Evolutionary conservation across 2,329 filamentous ascomycete genomes (phyloP).

Genomic region (Cladophialophora psammophila): DNA sequence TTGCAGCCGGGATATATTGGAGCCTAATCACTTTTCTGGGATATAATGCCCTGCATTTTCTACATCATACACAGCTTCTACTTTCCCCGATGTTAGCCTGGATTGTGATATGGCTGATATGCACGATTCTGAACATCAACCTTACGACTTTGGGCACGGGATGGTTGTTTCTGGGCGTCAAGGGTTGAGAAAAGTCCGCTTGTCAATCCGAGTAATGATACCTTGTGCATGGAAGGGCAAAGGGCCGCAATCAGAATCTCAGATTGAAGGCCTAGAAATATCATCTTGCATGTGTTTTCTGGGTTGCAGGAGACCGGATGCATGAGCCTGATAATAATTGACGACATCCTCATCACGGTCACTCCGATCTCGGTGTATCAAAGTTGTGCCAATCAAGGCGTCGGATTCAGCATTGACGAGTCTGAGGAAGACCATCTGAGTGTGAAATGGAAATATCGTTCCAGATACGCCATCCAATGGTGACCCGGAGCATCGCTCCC

Average conservation of each 20-base stretch:
- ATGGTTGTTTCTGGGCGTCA: slow-evolving; percentile 54
- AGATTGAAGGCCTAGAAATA: neutral
- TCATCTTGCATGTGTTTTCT: neutral
- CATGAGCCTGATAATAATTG: neutral
- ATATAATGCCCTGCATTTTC: slow-evolving; percentile 72
- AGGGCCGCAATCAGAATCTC: neutral
- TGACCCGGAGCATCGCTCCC: neutral
- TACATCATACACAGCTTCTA: slow-evolving; percentile 71
- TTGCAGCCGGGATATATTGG: slow-evolving; percentile 71
- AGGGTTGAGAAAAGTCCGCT: slow-evolving; percentile 26
- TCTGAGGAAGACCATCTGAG: neutral
- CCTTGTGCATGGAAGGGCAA: neutral
- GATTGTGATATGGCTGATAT: slow-evolving; percentile 65
- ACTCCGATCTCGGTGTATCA: neutral
- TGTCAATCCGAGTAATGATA: neutral
- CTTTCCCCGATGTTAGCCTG: slow-evolving; percentile 68
- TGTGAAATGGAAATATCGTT: neutral
- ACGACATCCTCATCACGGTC: neutral
- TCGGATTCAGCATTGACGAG: neutral
- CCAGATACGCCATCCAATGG: neutral
- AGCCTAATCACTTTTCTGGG: slow-evolving; percentile 73
- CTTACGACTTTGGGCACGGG: slow-evolving; percentile 54
- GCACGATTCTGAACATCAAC: slow-evolving; percentile 56
- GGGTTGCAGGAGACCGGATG: neutral
- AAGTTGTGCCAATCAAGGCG: slow-evolving; percentile 1